Conservation (phyloP, 1,139 yeast species). For the Geotrichum aggregatum region DNA sequence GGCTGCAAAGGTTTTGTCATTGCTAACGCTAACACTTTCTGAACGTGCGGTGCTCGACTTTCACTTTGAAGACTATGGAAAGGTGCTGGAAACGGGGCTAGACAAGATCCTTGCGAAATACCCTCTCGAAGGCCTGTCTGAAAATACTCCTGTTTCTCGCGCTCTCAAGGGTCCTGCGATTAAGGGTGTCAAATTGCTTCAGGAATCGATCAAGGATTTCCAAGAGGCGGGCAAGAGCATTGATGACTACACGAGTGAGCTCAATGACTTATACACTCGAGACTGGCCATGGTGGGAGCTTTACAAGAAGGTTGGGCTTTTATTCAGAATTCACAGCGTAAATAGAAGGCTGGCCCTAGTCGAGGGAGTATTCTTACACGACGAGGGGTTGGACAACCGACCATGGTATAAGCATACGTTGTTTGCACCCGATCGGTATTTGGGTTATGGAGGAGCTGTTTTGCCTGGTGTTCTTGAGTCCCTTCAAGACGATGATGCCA, state of each 20-base stretch:
- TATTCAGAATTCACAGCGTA: slow-evolving; percentile 34
- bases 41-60: slow-evolving; percentile 47
- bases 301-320: slow-evolving; percentile 32
- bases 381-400: slow-evolving; percentile 17
- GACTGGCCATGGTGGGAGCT: slow-evolving; percentile 37
- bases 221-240: slow-evolving; percentile 27
- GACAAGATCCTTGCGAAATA: slow-evolving; percentile 7
- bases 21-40: slow-evolving; percentile 45
- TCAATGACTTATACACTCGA: slow-evolving; percentile 31
- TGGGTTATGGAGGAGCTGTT: slow-evolving; percentile 77
- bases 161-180: slow-evolving; percentile 18
- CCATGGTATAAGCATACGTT: slow-evolving; percentile 24
- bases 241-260: slow-evolving; percentile 33
- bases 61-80: slow-evolving; percentile 45
- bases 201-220: slow-evolving; percentile 29
- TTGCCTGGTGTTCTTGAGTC: slow-evolving; percentile 75
- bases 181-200: slow-evolving; percentile 29
- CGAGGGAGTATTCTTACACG: slow-evolving; percentile 60
- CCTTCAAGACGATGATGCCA: slow-evolving; percentile 57
- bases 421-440: slow-evolving; percentile 32
- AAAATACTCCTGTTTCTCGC: not conserved
- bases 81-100: slow-evolving; percentile 26
- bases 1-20: slow-evolving; percentile 50
- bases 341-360: slow-evolving; percentile 37
- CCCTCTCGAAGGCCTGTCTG: not conserved